phyloP scores from a whole-genome alignment of 176 grass and related monocot genomes.

The Tillandsia leiboldiana region DNA sequence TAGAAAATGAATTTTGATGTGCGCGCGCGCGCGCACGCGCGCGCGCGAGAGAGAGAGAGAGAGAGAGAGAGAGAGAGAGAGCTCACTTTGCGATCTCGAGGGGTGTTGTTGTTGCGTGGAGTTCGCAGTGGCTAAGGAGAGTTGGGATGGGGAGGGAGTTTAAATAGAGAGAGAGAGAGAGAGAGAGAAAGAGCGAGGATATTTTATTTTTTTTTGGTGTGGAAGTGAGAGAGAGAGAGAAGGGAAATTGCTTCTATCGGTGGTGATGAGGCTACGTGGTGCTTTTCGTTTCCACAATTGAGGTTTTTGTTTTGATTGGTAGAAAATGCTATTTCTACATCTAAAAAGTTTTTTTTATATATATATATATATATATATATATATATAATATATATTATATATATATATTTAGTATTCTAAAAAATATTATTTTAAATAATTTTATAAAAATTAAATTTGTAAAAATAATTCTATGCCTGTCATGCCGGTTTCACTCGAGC shows the following conservation, averaged over 20 bases:
- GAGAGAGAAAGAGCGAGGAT: constrained; percentile 6
- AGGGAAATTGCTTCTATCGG: constrained; percentile 19
- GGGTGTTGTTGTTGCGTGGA: background rate
- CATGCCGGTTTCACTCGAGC: too few relatives aligned
- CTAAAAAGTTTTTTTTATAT: too few relatives aligned
- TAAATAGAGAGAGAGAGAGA: constrained; percentile 16
- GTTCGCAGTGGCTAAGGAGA: constrained; percentile 5
- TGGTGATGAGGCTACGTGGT: constrained; percentile 24
- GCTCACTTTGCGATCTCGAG: constrained; percentile 5
- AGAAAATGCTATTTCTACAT: too few relatives aligned
- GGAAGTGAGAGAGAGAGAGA: constrained; percentile 10
- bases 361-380: too few relatives aligned
- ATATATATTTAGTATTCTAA: too few relatives aligned
- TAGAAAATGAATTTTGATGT: background rate
- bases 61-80: constrained; percentile 10
- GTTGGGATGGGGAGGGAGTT: background rate
- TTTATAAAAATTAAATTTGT: too few relatives aligned
- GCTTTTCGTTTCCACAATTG: background rate
- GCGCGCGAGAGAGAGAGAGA: too few relatives aligned
- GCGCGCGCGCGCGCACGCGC: too few relatives aligned
- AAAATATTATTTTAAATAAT: too few relatives aligned
- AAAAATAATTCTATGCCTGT: too few relatives aligned
- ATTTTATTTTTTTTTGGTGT: constrained; percentile 17
- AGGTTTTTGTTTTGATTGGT: too few relatives aligned
- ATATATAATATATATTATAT: too few relatives aligned